Conservation (phyloP, 2,329 filamentous ascomycete species). For the Blastomyces emzantsi region DNA sequence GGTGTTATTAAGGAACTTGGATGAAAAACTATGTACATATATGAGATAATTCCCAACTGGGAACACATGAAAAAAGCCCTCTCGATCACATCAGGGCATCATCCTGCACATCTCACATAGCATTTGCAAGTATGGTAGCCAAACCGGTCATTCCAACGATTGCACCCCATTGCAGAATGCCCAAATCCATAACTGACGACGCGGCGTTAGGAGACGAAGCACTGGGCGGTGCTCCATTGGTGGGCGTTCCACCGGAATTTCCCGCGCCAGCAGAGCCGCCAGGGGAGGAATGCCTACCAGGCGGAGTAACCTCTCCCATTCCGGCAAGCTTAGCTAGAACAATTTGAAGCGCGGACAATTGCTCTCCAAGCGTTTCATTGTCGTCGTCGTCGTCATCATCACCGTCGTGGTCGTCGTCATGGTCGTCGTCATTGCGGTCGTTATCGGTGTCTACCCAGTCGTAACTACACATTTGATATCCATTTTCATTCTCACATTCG, state of each 20-base stretch:
- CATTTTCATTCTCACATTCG: constrained; percentile 1
- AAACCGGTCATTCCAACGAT: not conserved
- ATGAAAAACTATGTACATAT: not conserved
- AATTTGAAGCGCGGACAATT: constrained; percentile 6
- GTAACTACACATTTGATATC: not conserved
- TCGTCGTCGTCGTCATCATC: not conserved
- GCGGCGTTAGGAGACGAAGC: not conserved
- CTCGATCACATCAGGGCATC: not conserved
- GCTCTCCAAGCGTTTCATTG: constrained; percentile 1
- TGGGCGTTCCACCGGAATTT: not conserved
- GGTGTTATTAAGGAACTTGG: not conserved
- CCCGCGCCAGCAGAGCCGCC: not conserved
- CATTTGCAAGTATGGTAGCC: not conserved
- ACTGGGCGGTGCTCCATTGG: not conserved
- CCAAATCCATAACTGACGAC: not conserved
- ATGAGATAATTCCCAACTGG: not conserved
- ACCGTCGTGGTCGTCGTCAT: too few species aligned
- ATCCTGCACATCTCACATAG: not conserved
- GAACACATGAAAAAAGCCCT: not conserved
- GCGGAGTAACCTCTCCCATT: not conserved
- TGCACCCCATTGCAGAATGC: not conserved
- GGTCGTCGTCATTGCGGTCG: not conserved
- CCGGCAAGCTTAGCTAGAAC: constrained; percentile 4
- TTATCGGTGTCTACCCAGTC: not conserved
- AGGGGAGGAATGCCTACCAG: not conserved